Base-by-base conservation (phyloP, 331 rosid species). In the Malus hybrid region DNA sequence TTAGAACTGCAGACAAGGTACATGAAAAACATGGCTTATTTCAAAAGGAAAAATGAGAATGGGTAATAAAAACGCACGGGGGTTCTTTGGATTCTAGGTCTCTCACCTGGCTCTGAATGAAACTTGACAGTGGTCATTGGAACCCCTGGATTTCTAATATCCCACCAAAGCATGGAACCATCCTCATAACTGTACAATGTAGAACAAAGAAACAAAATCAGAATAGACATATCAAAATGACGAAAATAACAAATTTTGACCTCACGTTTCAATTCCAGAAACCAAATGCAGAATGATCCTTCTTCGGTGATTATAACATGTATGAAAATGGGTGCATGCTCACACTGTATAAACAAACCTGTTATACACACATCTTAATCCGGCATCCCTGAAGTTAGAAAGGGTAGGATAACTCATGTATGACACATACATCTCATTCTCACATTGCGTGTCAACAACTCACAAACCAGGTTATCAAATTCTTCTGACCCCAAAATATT, bases 111-210 rank as follows among this genome's bases (percentile, higher is more conserved):
- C 74, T 95, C 97, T 74, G 93, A 85, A 82, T 95, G 99, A 68
- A 88, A 92, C 81, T 89, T 92, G 61, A 90, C 97, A 60, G 87
- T 81, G 57, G 96, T 82, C 70, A 89, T 2, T 55, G 97, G 99
- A 80, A 76, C 80, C 44, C 84, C 81, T 0, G 88, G 90, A 76
- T 90, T 86, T 80, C 97, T 84, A 75, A 92, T 36, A 85, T 95
- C 99, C 99, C 99, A 90, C 97, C 92, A 95, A 78, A 92, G 97
- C 97, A 95, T 92, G 77, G 96, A 87, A 60, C 97, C 99, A 68
- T 95, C 98, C 82, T 93, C 97, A 61, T 89, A 92, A 68, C 99
- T 95, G 78, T 81, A 78, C 56, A 74, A 78, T 62, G 76, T 53
- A 20, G 39, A 78, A 29, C 32, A 63, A 80, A 57, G 20, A 64